A percentile compares a stretch with the other conserved stretches of the same genome.
Evolutionary conservation across 2,329 filamentous ascomycete genomes (phyloP).

Genomic region (Aureobasidium uvarum): DNA sequence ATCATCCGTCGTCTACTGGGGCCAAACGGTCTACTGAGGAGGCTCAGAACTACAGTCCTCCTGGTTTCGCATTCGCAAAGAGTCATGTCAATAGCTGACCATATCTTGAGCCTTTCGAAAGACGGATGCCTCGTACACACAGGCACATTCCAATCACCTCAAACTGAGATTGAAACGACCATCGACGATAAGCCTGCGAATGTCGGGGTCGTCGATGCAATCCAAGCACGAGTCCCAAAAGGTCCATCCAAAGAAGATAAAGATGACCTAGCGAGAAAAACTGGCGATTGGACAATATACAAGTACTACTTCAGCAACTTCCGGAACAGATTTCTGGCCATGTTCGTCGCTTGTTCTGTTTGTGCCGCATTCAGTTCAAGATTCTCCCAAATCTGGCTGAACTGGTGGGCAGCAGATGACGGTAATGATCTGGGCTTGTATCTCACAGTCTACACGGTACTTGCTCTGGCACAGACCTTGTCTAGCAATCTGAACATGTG

Average conservation of each 20-base stretch:
- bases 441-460: background rate
- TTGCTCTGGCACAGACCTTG: background rate
- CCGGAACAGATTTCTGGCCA: background rate
- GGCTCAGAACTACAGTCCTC: background rate
- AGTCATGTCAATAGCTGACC: background rate
- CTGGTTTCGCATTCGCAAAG: background rate
- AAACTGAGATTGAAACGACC: background rate
- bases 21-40: background rate
- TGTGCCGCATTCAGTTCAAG: background rate
- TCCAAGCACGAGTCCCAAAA: background rate
- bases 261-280: background rate
- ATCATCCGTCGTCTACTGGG: conserved; percentile 4
- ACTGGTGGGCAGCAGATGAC: conserved; percentile 37
- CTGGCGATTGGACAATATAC: background rate
- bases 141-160: background rate
- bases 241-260: background rate
- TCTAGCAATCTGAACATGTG: background rate
- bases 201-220: background rate
- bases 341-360: background rate
- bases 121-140: background rate
- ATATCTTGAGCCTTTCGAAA: background rate
- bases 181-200: background rate
- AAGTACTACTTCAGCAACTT: conserved; percentile 12
- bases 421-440: conserved; percentile 35
- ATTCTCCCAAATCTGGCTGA: conserved; percentile 2